Percentiles rank a stretch among this genome's conserved stretches.
Conservation (phyloP, 257 asterid genomes). For the Voacanga thouarsii region DNA sequence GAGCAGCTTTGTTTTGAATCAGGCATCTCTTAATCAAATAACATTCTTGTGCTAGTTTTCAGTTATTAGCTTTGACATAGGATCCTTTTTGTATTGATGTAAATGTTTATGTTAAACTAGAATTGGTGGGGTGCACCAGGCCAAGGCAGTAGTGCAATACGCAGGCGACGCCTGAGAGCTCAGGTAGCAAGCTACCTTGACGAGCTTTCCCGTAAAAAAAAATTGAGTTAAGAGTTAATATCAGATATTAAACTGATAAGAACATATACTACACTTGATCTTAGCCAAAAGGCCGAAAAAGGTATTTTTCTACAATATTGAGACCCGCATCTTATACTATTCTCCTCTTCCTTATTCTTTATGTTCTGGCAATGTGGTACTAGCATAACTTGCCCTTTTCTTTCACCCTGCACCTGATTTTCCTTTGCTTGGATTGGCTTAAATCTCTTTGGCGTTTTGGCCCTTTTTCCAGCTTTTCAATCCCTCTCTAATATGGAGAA, state of each 20-base stretch:
- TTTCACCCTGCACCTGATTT: too few relatives aligned
- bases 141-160: background rate
- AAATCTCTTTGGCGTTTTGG: too few relatives aligned
- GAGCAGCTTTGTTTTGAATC: too few relatives aligned
- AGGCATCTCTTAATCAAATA: too few relatives aligned
- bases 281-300: constrained; percentile 61
- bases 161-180: background rate
- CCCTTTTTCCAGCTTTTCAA: too few relatives aligned
- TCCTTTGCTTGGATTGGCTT: too few relatives aligned
- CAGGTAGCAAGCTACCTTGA: constrained; percentile 11
- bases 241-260: constrained; percentile 49
- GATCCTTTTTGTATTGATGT: too few relatives aligned
- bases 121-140: constrained; percentile 3
- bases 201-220: constrained; percentile 22
- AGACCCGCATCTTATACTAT: background rate
- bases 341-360: background rate
- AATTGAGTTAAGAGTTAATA: constrained; percentile 46
- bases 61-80: too few relatives aligned
- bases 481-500: too few relatives aligned
- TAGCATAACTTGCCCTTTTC: too few relatives aligned
- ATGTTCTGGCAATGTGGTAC: background rate
- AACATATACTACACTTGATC: constrained; percentile 54
- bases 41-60: too few relatives aligned
- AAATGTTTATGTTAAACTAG: background rate
- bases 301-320: too few relatives aligned